Conservation (phyloP, 75 land plant genomes). For the Gnetum montanum region DNA sequence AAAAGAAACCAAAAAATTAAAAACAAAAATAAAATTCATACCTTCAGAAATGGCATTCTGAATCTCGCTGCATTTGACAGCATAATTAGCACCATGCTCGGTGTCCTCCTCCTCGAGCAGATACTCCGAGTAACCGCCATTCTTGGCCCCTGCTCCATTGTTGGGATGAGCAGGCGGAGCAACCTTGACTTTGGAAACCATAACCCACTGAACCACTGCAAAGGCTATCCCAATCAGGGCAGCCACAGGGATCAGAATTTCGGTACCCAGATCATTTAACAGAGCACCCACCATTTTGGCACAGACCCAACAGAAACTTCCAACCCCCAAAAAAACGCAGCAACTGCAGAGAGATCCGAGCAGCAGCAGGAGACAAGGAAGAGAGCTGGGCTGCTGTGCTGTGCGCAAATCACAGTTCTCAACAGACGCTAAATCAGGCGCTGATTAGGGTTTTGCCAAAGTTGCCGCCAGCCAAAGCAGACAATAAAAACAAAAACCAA, state of each 20-base stretch:
- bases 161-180: slow-evolving; percentile 4
- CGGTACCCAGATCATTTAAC: slow-evolving; percentile 20
- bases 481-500: too few species aligned
- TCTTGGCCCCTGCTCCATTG: neutral
- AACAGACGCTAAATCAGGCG: too few species aligned
- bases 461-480: too few species aligned
- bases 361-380: too few species aligned
- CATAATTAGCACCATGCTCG: slow-evolving; percentile 25
- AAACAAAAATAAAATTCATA: neutral
- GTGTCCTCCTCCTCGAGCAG: slow-evolving; percentile 56
- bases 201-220: slow-evolving; percentile 35
- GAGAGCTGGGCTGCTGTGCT: too few species aligned
- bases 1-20: neutral
- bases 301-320: neutral
- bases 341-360: too few species aligned
- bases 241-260: slow-evolving; percentile 38
- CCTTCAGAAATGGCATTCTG: slow-evolving; percentile 68
- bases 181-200: slow-evolving; percentile 45
- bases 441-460: too few species aligned
- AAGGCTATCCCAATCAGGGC: slow-evolving; percentile 39
- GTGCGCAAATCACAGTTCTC: too few species aligned
- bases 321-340: too few species aligned
- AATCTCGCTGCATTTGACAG: slow-evolving; percentile 57
- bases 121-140: slow-evolving; percentile 30
- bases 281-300: slow-evolving; percentile 18